Evolutionary conservation across 371 early-diverging fungal species (phyloP).

Genomic region (Apophysomyces variabilis): DNA sequence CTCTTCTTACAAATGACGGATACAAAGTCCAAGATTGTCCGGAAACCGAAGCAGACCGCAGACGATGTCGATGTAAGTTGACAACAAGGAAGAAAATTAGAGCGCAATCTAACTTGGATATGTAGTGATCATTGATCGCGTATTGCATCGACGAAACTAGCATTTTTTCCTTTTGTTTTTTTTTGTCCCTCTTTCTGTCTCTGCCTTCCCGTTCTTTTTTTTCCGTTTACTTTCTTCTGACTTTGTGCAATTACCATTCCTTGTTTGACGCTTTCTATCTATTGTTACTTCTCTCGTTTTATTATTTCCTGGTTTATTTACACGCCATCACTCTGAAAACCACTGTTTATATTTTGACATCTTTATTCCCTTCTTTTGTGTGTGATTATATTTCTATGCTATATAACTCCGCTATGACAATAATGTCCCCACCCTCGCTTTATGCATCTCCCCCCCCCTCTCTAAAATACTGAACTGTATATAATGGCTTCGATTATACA

Average conservation of each 20-base stretch:
- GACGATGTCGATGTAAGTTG: constrained; percentile 41
- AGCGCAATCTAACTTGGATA: background rate
- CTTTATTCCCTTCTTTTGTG: constrained; percentile 22
- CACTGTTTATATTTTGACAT: constrained; percentile 4
- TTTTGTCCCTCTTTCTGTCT: background rate
- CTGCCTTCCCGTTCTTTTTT: background rate
- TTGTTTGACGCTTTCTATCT: constrained; percentile 10
- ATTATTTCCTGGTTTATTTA: constrained; percentile 3
- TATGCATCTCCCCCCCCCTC: background rate
- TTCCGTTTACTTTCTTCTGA: background rate
- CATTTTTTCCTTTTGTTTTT: constrained; percentile 4
- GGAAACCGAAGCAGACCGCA: constrained; percentile 32
- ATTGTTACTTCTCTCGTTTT: background rate
- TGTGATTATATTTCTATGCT: constrained; percentile 19
- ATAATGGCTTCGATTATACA: constrained; percentile 9
- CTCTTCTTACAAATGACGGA: constrained; percentile 39
- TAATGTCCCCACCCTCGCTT: constrained; percentile 12
- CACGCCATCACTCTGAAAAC: constrained; percentile 14
- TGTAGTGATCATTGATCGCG: background rate
- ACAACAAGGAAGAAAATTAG: background rate
- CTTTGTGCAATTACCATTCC: constrained; percentile 14
- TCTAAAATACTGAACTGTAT: constrained; percentile 21
- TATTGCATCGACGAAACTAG: constrained; percentile 9
- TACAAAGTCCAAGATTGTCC: constrained; percentile 45
- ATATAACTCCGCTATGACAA: constrained; percentile 14